Percentiles rank a stretch among this genome's conserved stretches.
phyloP scores from a whole-genome alignment of 1,284 basidiomycete genomes.

The Melampsora americana region DNA sequence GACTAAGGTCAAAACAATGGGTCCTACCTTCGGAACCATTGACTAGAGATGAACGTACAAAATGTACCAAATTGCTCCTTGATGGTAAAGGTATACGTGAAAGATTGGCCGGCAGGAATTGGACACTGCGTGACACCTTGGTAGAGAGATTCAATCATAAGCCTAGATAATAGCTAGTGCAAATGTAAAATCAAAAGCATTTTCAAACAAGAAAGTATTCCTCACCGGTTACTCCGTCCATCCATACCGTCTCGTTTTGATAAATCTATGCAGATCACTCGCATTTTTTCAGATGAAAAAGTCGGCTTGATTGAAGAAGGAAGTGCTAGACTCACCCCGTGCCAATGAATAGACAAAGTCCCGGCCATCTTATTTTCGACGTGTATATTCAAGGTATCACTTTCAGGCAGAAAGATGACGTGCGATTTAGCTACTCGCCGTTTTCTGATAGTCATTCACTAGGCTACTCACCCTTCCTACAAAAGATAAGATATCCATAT shows the following conservation, averaged over 20 bases:
- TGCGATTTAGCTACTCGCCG: too few species aligned
- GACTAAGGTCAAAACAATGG: too few species aligned
- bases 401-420: background rate
- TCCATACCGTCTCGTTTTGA: constrained; percentile 48
- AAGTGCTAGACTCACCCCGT: constrained; percentile 47
- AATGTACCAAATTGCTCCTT: constrained; percentile 55
- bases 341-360: constrained; percentile 52
- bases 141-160: too few species aligned
- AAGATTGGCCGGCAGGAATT: constrained; percentile 58
- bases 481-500: too few species aligned
- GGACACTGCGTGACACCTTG: constrained; percentile 61
- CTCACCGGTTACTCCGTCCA: constrained; percentile 57
- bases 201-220: too few species aligned
- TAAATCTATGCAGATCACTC: background rate
- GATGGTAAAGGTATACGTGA: constrained; percentile 60
- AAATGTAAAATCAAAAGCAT: too few species aligned
- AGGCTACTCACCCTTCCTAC: background rate
- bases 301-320: too few species aligned
- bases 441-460: too few species aligned
- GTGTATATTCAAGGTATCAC: constrained; percentile 49
- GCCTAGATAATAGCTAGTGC: too few species aligned
- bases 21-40: too few species aligned
- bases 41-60: constrained; percentile 46
- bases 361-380: constrained; percentile 49
- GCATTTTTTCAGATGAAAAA: too few species aligned